Conservation (phyloP, 2,329 filamentous ascomycete species). For the Penicillium freii region DNA sequence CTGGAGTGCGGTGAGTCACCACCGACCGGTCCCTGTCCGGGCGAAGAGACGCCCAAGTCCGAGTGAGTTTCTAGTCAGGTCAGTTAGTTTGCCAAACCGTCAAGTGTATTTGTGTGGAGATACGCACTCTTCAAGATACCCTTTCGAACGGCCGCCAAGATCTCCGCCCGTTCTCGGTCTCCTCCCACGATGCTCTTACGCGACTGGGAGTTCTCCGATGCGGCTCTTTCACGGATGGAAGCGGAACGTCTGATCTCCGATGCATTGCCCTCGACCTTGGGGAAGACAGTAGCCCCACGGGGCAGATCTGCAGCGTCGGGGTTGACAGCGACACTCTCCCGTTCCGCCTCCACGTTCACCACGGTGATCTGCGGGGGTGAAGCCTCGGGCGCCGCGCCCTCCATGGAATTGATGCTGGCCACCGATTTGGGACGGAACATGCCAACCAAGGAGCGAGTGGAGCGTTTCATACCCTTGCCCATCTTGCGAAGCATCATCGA, state of each 20-base stretch:
- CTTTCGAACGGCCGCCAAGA: constrained; percentile 87
- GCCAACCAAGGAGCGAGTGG: constrained; percentile 83
- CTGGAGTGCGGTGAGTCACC: constrained; percentile 81
- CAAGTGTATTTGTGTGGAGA: not conserved
- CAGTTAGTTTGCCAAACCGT: not conserved
- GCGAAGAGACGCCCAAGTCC: constrained; percentile 66
- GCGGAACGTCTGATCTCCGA: constrained; percentile 53
- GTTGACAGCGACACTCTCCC: constrained; percentile 77
- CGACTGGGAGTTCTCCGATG: constrained; percentile 51
- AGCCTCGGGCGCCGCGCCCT: constrained; percentile 62
- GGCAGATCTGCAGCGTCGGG: constrained; percentile 60
- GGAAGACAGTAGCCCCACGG: constrained; percentile 75
- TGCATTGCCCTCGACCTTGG: constrained; percentile 78
- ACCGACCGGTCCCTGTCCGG: constrained; percentile 62
- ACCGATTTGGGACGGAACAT: constrained; percentile 94
- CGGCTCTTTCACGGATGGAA: constrained; percentile 32
- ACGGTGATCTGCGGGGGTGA: constrained; percentile 87
- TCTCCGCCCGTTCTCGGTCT: constrained; percentile 85
- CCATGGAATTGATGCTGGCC: constrained; percentile 67
- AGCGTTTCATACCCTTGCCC: constrained; percentile 97
- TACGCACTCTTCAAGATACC: constrained; percentile 86
- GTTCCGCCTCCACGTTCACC: constrained; percentile 92
- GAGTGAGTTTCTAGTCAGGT: constrained; percentile 44
- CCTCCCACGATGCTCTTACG: constrained; percentile 89
- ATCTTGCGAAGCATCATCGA: constrained; percentile 77